These are phyloP conservation scores for Talaromyces borbonicus DNA, from an alignment of 495 filamentous ascomycete species.

Conservation along the genomic window DNA sequence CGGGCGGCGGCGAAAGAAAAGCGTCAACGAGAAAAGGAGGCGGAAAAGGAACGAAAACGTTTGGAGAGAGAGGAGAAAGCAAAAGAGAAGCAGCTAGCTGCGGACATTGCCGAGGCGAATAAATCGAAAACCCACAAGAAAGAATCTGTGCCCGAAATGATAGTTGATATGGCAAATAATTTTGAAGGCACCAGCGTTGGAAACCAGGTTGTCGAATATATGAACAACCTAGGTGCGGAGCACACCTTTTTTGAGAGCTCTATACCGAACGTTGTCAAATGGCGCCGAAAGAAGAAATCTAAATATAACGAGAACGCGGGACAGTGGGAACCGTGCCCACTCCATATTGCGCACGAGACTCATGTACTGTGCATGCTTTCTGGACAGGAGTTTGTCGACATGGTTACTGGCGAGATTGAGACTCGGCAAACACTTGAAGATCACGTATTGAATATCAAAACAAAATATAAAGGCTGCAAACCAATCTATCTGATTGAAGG, in stretches of 20 bases:
- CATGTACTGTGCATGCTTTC: conserved; percentile 58
- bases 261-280: conserved; percentile 55
- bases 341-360: conserved; percentile 49
- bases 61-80: conserved; percentile 45
- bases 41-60: conserved; percentile 41
- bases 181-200: conserved; percentile 40
- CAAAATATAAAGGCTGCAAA: conserved; percentile 39
- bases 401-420: conserved; percentile 33
- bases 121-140: conserved; percentile 70
- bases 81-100: conserved; percentile 53
- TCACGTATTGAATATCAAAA: conserved; percentile 49
- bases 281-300: conserved; percentile 60
- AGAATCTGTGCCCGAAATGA: conserved; percentile 68
- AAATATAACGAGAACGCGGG: conserved; percentile 51
- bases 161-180: conserved; percentile 59
- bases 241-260: conserved; percentile 40
- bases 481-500: conserved; percentile 74
- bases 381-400: conserved; percentile 59
- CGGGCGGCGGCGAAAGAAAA: conserved; percentile 33
- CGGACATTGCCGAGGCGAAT: conserved; percentile 66
- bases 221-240: conserved; percentile 47
- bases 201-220: conserved; percentile 41
- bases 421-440: conserved; percentile 43
- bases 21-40: conserved; percentile 36
- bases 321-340: conserved; percentile 56